A percentile compares a stretch with the other conserved stretches of the same genome.
Evolutionary conservation across 2,329 filamentous ascomycete genomes (phyloP).

Genomic region (Claviceps maximensis): DNA sequence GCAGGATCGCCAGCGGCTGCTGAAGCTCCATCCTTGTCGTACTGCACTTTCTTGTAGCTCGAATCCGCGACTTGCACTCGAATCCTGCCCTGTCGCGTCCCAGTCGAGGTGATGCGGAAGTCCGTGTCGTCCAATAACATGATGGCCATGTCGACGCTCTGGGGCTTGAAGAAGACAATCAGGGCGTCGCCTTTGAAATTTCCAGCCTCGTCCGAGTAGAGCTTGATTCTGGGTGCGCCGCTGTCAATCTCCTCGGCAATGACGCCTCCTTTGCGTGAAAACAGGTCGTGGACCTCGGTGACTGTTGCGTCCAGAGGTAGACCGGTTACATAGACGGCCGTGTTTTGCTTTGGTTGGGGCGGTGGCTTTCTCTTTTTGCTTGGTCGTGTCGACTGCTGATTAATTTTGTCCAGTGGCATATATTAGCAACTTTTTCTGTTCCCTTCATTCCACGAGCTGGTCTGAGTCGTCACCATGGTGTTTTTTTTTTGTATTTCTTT

Average conservation of each 20-base stretch:
- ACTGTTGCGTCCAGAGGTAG: constrained; percentile 67
- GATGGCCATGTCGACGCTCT: constrained; percentile 79
- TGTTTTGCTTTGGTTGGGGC: constrained; percentile 54
- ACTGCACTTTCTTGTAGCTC: constrained; percentile 80
- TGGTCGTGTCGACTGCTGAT: constrained; percentile 16
- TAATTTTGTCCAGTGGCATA: background rate
- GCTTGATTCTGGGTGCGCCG: constrained; percentile 76
- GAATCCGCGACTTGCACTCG: constrained; percentile 73
- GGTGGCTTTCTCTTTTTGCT: constrained; percentile 35
- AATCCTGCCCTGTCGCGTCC: constrained; percentile 50
- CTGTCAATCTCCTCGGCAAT: constrained; percentile 91
- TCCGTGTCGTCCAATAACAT: constrained; percentile 70
- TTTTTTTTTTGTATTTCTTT: background rate
- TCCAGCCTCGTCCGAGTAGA: constrained; percentile 72
- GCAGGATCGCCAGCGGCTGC: background rate
- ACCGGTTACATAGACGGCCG: constrained; percentile 82
- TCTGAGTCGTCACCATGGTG: no score
- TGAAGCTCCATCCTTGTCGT: constrained; percentile 30
- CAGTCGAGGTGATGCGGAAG: constrained; percentile 52
- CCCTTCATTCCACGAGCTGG: background rate
- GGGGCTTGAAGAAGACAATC: constrained; percentile 87
- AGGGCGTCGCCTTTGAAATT: constrained; percentile 89
- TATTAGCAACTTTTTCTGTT: background rate
- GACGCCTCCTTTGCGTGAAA: constrained; percentile 74
- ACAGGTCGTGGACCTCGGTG: constrained; percentile 70